Base-by-base conservation (phyloP, 768 basidiomycete species). In the Boletus rubescentipes region DNA sequence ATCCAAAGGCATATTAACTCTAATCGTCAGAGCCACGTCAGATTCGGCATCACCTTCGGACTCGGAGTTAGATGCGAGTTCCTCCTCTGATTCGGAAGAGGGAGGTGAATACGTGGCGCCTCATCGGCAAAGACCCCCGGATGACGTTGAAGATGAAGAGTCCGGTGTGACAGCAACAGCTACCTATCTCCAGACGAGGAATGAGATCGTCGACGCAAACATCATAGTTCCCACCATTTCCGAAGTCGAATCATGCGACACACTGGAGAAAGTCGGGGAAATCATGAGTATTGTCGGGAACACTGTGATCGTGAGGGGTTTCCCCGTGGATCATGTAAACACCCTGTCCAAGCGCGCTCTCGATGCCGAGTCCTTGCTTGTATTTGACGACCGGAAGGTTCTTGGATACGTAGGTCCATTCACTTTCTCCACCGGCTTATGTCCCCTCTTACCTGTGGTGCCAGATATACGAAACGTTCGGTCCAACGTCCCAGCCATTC, bases 401-500 rank as follows among this genome's bases (percentile, higher is more conserved):
- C 67, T 98, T 63, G 96, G 96, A 41, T 86, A 89, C 70, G 94
- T 96, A 72, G 73, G 89, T 78, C 18, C 31, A 38, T 34, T 34
- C 44, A 37, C 21, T 29, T 48, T 54, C 39, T 35, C 54, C n/a
- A 26, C 26, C 41, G 34, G 41, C 41, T 51, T 50, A 57, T 60
- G 62, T 51, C 37, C 54, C 46, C 31, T 46, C 64, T 57, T 54
- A 46, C 49, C 26, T 38, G 5, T 37, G 46, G 10, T 68, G 9
- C 14, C 9, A 95, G 92, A 77, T 98, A 48, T 91, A 88, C 66
- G 96, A 98, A 73, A 97, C 95, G 0, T 98, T 98, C 71, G 96
- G 96, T 10, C 93, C 96, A 3, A 92, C 95, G 9, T 79, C 82
- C 18, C 87, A 91, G 54, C 96, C 96, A 7, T 75, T 96, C 53